Evolutionary conservation across 2,329 filamentous ascomycete genomes (phyloP).

Genomic region (Curvularia sp.): DNA sequence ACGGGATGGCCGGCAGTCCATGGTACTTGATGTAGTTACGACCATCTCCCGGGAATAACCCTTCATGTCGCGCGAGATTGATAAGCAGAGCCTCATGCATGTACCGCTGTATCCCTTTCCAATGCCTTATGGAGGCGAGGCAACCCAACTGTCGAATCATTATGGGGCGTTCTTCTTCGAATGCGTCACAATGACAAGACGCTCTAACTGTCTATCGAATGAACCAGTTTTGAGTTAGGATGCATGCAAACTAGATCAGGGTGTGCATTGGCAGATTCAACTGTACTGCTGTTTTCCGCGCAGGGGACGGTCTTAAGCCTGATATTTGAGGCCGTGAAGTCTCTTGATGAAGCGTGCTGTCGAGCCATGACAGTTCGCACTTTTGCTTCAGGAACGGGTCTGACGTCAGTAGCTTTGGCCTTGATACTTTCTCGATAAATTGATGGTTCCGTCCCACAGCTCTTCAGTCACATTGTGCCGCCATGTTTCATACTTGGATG

Average conservation of each 20-base stretch:
- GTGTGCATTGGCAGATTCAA: not conserved
- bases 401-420: not conserved
- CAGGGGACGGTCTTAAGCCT: not conserved
- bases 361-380: not conserved
- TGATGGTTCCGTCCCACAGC: not conserved
- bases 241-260: not conserved
- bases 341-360: not conserved
- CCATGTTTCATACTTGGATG: not conserved
- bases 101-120: no score
- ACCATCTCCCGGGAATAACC: not conserved
- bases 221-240: no score
- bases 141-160: no score
- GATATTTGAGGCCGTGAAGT: not conserved
- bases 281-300: not conserved
- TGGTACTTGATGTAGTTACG: not conserved
- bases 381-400: not conserved
- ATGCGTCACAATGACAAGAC: no score
- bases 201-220: no score
- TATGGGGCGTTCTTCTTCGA: no score
- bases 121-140: no score
- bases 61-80: not conserved
- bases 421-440: not conserved
- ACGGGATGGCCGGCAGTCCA: not conserved
- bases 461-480: not conserved
- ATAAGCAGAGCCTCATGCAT: no score